Conservation (phyloP, 192 early-diverging fungal genomes). For the Umbelopsis vinacea region DNA sequence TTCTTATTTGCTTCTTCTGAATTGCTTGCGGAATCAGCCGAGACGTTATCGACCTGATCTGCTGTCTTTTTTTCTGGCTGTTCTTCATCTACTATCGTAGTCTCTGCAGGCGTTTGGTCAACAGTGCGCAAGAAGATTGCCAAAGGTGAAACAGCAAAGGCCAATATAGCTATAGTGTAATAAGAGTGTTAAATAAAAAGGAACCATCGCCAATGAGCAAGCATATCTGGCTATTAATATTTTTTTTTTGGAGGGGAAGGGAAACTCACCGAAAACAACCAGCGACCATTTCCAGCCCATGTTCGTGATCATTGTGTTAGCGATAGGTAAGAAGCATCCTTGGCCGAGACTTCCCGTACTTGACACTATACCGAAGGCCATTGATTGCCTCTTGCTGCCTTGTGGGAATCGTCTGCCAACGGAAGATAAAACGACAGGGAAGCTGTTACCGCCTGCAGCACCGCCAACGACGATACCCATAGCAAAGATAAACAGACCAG, state of each 20-base stretch:
- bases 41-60: background rate
- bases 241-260: background rate
- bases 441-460: constrained; percentile 37
- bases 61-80: background rate
- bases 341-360: constrained; percentile 46
- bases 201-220: background rate
- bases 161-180: constrained; percentile 14
- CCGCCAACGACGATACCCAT: constrained; percentile 36
- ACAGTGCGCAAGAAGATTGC: constrained; percentile 31
- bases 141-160: constrained; percentile 7
- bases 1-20: background rate
- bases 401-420: constrained; percentile 35
- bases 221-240: background rate
- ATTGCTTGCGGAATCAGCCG: background rate
- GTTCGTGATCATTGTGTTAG: constrained; percentile 22
- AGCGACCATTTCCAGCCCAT: constrained; percentile 35
- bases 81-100: background rate
- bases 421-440: constrained; percentile 35
- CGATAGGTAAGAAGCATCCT: constrained; percentile 39
- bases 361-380: constrained; percentile 41
- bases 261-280: constrained; percentile 29
- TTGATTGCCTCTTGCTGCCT: constrained; percentile 23
- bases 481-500: constrained; percentile 30
- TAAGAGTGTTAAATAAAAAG: background rate
- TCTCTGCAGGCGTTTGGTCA: background rate